Base-by-base conservation (phyloP, 2,329 filamentous ascomycete species). In the Paraphoma chrysanthemicola region DNA sequence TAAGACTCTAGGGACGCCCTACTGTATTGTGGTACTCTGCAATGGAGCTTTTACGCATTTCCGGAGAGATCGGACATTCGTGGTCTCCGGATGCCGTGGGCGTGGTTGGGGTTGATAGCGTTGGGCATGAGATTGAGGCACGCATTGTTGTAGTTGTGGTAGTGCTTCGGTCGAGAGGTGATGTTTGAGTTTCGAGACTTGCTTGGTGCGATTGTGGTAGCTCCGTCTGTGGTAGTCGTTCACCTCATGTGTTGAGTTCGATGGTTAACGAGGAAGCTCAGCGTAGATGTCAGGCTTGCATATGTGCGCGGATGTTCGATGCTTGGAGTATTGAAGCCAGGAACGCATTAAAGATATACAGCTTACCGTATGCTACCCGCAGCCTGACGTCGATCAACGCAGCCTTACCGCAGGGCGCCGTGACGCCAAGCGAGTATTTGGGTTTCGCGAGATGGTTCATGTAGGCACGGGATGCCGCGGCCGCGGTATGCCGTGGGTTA, bases 401-500 rank as follows among this genome's bases (percentile, higher is more conserved):
- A 42, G 39, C 39, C n/a, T 42, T n/a, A 42, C 12, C 39, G 45
- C 31, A 2, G n/a, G 17, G 4, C 16, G 33, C 16, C 28, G 16
- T 17, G 17, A 12, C n/a, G 17, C 45, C 16, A 7, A 11, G 16
- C 17, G n/a, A 18, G 45, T n/a, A 48, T 28, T 28, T n/a, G 12
- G 31, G 10, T 17, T 23, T 28, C 5, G n/a, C 28, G 10, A 48
- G 16, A n/a, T 16, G 10, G 10, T 14, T 12, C 45, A 36, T 36
- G 44, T 48, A 5, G n/a, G 30, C 14, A 48, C 17, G 45, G 45
- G 30, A 17, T 48, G 33, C 45, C 45, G 45, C 39, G 39, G 39
- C 39, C 39, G 39, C 45, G 45, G 45, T 31, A 38, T 48, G 31
- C 45, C 45, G 31, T 48, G 45, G 31, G 45, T 36, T 31, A 36